Conservation (phyloP, 1,284 basidiomycete species). For the Polyporus tsugae region DNA sequence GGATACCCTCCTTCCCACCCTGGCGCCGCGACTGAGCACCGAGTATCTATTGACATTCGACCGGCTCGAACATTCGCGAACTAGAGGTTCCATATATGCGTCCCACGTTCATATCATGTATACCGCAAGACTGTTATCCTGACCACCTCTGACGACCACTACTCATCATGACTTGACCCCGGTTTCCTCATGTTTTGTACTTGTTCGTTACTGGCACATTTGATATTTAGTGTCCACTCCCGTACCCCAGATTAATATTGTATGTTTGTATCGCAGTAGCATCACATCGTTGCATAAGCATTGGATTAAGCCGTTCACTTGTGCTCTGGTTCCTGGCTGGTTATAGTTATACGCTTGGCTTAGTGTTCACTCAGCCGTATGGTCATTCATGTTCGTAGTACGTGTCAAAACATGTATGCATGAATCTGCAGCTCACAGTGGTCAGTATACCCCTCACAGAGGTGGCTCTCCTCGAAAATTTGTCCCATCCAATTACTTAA, state of each 20-base stretch:
- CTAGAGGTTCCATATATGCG: neutral
- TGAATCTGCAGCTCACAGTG: no score
- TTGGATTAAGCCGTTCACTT: neutral
- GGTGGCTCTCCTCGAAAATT: no score
- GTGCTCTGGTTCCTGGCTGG: neutral
- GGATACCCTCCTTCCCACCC: slow-evolving; percentile 23
- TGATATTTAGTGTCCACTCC: neutral
- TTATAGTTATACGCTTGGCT: no score
- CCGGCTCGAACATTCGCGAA: neutral
- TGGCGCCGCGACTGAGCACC: slow-evolving; percentile 25
- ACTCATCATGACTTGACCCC: neutral
- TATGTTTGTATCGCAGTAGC: neutral
- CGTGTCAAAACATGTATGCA: no score
- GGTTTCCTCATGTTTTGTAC: neutral
- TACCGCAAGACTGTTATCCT: neutral
- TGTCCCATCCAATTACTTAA: no score
- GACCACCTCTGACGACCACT: neutral
- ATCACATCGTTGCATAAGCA: neutral
- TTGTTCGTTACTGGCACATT: neutral
- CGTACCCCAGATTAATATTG: neutral
- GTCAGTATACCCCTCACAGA: no score
- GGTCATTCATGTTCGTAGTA: no score
- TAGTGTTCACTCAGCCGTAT: no score
- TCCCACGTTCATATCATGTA: slow-evolving; percentile 58
- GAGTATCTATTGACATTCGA: neutral